Evolutionary conservation across 2,329 filamentous ascomycete genomes (phyloP).

Genomic region (Aspergillus sp.): DNA sequence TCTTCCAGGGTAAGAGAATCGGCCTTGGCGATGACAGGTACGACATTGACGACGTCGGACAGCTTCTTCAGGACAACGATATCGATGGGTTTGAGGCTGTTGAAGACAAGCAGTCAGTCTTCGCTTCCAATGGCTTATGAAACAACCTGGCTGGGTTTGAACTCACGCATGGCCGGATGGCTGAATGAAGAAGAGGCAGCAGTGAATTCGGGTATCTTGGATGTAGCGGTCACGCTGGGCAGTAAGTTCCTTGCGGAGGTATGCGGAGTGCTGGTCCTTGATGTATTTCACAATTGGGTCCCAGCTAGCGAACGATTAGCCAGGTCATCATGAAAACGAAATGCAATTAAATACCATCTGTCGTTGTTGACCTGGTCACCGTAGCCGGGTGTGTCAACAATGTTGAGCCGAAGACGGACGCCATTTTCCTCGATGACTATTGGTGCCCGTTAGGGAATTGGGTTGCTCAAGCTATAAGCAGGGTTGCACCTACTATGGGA

Average conservation of each 20-base stretch:
- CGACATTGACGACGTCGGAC: slow-evolving; percentile 98
- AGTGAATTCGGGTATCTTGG: slow-evolving; percentile 98
- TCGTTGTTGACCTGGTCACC: slow-evolving; percentile 99
- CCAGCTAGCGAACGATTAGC: slow-evolving; percentile 63
- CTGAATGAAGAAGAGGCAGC: slow-evolving; percentile 99
- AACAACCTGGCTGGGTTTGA: not conserved
- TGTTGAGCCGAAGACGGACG: slow-evolving; percentile 95
- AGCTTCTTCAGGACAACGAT: slow-evolving; percentile 99
- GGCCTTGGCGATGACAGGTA: slow-evolving; percentile 97
- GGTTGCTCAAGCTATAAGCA: not conserved
- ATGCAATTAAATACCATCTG: slow-evolving; percentile 66
- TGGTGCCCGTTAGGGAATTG: slow-evolving; percentile 23
- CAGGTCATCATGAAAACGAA: slow-evolving; percentile 1
- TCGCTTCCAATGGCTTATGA: not conserved
- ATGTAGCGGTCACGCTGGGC: slow-evolving; percentile 99
- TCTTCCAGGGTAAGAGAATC: slow-evolving; percentile 96
- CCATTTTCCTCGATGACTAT: slow-evolving; percentile 96
- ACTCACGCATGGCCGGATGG: slow-evolving; percentile 85
- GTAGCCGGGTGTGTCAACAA: slow-evolving; percentile 97
- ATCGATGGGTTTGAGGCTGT: slow-evolving; percentile 89
- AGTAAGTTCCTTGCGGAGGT: slow-evolving; percentile 98
- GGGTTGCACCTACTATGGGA: slow-evolving; percentile 70
- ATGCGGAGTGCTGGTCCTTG: slow-evolving; percentile 99
- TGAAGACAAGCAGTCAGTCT: slow-evolving; percentile 15
- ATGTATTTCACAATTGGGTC: slow-evolving; percentile 99